Percentiles rank a stretch among this genome's conserved stretches.
Evolutionary conservation across 345 rosid species (phyloP).

Genomic region (Camelina neglecta): DNA sequence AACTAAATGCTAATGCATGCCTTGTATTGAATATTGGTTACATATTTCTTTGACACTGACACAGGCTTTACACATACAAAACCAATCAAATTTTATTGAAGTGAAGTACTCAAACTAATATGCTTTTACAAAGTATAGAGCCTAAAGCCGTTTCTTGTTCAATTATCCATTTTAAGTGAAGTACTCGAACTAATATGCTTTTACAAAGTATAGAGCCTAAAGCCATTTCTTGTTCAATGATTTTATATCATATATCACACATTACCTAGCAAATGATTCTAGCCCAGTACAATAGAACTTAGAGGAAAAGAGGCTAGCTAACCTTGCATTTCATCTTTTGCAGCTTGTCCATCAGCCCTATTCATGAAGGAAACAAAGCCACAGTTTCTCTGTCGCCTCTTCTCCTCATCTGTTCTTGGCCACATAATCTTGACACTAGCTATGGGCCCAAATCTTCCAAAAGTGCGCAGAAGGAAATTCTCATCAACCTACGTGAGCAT

Average conservation of each 20-base stretch:
- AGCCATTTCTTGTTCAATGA: conserved; percentile 6
- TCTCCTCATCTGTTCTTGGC: conserved; percentile 99
- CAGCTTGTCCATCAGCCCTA: conserved; percentile 98
- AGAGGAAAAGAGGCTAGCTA: conserved; percentile 21
- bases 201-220: neutral
- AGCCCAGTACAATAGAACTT: conserved; percentile 14
- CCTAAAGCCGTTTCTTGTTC: conserved; percentile 10
- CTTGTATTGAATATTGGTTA: conserved; percentile 4
- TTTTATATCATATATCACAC: conserved; percentile 11
- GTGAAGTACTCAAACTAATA: conserved; percentile 18
- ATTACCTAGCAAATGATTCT: neutral
- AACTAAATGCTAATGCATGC: neutral
- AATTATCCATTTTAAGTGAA: conserved; percentile 1
- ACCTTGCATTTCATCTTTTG: conserved; percentile 99
- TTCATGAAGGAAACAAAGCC: conserved; percentile 99
- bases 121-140: neutral
- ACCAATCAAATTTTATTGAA: conserved; percentile 3
- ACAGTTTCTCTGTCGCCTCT: conserved; percentile 91
- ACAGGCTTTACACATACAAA: neutral
- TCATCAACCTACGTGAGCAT: conserved; percentile 78
- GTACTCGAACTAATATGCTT: conserved; percentile 16
- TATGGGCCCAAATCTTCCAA: conserved; percentile 99
- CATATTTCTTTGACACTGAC: conserved; percentile 3
- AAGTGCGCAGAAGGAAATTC: conserved; percentile 95
- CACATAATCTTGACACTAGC: conserved; percentile 99